phyloP scores from a whole-genome alignment of 1,139 yeast genomes.

The Scheffersomyces insectosa region DNA sequence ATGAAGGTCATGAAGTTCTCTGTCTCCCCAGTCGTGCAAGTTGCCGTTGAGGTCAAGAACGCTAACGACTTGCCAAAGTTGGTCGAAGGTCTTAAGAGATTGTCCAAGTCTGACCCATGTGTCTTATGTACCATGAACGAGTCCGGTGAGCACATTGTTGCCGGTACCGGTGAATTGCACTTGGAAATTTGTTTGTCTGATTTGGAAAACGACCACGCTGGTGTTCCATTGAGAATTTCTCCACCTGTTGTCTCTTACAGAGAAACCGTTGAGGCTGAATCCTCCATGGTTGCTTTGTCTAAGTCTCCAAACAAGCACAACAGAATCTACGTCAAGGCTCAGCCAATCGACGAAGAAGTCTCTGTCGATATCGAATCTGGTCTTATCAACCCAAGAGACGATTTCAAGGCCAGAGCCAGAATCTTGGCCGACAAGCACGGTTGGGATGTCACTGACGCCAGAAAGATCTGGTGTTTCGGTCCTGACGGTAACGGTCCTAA shows the following conservation, averaged over 20 bases:
- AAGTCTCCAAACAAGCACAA: slow-evolving; percentile 99
- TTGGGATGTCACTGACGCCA: slow-evolving; percentile 99
- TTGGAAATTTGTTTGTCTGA: slow-evolving; percentile 96
- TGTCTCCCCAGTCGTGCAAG: slow-evolving; percentile 99
- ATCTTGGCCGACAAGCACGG: slow-evolving; percentile 98
- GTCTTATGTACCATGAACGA: slow-evolving; percentile 83
- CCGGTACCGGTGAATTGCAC: slow-evolving; percentile 99
- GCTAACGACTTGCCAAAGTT: slow-evolving; percentile 99
- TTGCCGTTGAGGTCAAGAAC: slow-evolving; percentile 99
- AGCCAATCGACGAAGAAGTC: slow-evolving; percentile 93
- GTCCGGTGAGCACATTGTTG: slow-evolving; percentile 99
- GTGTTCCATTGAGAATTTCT: slow-evolving; percentile 96
- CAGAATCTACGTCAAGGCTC: slow-evolving; percentile 98
- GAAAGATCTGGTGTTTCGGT: slow-evolving; percentile 99
- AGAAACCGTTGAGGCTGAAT: slow-evolving; percentile 94
- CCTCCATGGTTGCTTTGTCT: slow-evolving; percentile 94
- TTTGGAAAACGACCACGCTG: slow-evolving; percentile 99
- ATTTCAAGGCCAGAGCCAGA: slow-evolving; percentile 99
- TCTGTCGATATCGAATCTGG: slow-evolving; percentile 91
- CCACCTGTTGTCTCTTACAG: slow-evolving; percentile 99
- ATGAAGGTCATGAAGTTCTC: slow-evolving; percentile 99
- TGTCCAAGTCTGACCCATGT: slow-evolving; percentile 99
- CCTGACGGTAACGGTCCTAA: slow-evolving; percentile 99
- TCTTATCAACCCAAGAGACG: slow-evolving; percentile 92
- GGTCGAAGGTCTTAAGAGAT: slow-evolving; percentile 99